phyloP scores from a whole-genome alignment of 2,329 filamentous ascomycete species.

The Ophiostoma angusticollis region DNA sequence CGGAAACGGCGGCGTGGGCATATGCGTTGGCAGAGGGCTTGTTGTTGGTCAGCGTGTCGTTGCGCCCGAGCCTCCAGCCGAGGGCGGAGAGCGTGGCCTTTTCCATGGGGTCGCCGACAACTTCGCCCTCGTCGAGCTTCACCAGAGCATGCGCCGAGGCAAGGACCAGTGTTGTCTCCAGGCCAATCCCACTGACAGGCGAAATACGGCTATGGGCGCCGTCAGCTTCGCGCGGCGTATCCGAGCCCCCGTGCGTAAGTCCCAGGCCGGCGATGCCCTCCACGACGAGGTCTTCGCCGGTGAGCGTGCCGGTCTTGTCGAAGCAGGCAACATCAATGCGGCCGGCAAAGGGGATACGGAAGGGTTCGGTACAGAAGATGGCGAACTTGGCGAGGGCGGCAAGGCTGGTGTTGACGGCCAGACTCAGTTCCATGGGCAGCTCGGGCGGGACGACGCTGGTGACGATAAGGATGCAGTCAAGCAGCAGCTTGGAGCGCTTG shows the following conservation, averaged over 20 bases:
- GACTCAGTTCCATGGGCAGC: slow-evolving; percentile 91
- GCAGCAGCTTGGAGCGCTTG: slow-evolving; percentile 90
- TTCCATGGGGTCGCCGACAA: slow-evolving; percentile 98
- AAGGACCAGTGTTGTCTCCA: slow-evolving; percentile 83
- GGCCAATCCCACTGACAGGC: slow-evolving; percentile 53
- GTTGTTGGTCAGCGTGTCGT: slow-evolving; percentile 70
- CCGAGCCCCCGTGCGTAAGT: slow-evolving; percentile 49
- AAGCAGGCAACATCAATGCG: slow-evolving; percentile 95
- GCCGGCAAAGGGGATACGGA: slow-evolving; percentile 92
- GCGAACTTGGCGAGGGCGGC: slow-evolving; percentile 88
- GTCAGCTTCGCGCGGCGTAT: slow-evolving; percentile 55
- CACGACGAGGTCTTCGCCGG: slow-evolving; percentile 90
- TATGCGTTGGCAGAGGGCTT: slow-evolving; percentile 30
- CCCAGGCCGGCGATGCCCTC: slow-evolving; percentile 88
- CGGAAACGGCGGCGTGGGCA: no score
- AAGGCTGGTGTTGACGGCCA: slow-evolving; percentile 95
- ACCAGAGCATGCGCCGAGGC: slow-evolving; percentile 92
- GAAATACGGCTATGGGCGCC: slow-evolving; percentile 73
- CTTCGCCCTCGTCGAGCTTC: slow-evolving; percentile 89
- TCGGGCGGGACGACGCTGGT: slow-evolving; percentile 98
- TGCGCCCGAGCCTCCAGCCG: slow-evolving; percentile 83
- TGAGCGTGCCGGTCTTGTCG: slow-evolving; percentile 95
- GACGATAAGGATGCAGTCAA: slow-evolving; percentile 96
- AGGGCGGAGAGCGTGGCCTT: slow-evolving; percentile 85
- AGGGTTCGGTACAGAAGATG: slow-evolving; percentile 97